Percentiles rank a stretch among this genome's conserved stretches.
Conservation (phyloP, 2,329 filamentous ascomycete genomes). For the Diaporthe sp. region DNA sequence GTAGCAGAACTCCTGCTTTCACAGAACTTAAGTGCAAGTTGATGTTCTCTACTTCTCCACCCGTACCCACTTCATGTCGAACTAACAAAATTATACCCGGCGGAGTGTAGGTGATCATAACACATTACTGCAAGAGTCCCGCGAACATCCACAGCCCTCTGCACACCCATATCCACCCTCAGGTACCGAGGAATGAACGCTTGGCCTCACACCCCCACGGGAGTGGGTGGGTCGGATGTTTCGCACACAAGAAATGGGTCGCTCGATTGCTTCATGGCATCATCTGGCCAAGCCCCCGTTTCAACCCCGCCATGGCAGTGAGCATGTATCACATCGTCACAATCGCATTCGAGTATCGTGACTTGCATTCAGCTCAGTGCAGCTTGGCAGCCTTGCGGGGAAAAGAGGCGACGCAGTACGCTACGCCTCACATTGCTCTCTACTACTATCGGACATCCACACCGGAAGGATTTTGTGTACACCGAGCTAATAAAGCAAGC, state of each 20-base stretch:
- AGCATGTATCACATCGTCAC: slow-evolving; percentile 27
- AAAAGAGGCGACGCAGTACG: background rate
- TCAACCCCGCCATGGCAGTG: slow-evolving; percentile 26
- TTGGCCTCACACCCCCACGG: slow-evolving; percentile 21
- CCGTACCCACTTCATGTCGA: no score
- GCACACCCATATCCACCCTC: slow-evolving; percentile 3
- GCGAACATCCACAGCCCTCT: background rate
- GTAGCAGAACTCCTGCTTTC: no score
- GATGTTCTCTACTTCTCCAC: no score
- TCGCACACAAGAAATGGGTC: slow-evolving; percentile 13
- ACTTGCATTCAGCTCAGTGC: slow-evolving; percentile 6
- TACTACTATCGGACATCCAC: slow-evolving; percentile 20
- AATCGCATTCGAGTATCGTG: slow-evolving; percentile 16
- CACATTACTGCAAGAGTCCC: background rate
- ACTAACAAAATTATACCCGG: no score
- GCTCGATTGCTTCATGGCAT: slow-evolving; percentile 17
- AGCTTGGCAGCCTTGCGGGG: slow-evolving; percentile 17
- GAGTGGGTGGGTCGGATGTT: slow-evolving; percentile 24
- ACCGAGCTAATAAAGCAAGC: slow-evolving; percentile 19
- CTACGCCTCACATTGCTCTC: background rate
- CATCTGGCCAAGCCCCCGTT: slow-evolving; percentile 29
- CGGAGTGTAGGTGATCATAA: background rate
- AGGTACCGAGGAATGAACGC: background rate
- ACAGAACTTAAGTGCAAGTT: no score
- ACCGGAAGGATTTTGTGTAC: background rate